Percentiles rank a stretch among this genome's conserved stretches.
Conservation (phyloP, 2,329 filamentous ascomycete species). For the Pochonia chlamydosporia region DNA sequence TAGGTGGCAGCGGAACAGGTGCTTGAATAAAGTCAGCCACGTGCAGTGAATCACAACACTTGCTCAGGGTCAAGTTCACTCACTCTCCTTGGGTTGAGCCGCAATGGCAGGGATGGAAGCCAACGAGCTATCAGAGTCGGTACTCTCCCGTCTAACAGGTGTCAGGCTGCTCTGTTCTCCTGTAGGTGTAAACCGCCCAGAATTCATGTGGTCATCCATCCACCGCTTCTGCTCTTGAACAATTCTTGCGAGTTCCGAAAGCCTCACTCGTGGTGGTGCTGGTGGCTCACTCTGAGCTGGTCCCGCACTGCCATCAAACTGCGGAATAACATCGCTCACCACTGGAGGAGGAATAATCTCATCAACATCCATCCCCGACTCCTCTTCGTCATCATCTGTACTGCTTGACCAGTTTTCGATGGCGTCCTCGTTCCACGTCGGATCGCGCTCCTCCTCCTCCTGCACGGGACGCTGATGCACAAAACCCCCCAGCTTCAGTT, state of each 20-base stretch:
- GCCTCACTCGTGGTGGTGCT: neutral
- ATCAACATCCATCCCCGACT: neutral
- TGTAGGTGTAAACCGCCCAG: too few species aligned
- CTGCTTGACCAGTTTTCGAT: neutral
- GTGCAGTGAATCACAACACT: neutral
- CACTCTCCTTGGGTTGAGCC: neutral
- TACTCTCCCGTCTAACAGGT: neutral
- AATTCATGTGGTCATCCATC: neutral
- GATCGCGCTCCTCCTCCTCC: neutral
- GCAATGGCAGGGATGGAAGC: neutral
- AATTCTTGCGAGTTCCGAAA: neutral
- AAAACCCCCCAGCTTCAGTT: too few species aligned
- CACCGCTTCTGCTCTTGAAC: neutral
- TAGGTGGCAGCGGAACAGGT: conserved; percentile 2
- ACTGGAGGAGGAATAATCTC: neutral
- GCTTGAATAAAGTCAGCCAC: neutral
- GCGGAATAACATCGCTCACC: neutral
- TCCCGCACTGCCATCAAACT: neutral
- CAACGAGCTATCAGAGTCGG: neutral
- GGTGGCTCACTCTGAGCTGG: neutral
- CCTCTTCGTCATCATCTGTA: neutral
- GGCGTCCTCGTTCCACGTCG: neutral
- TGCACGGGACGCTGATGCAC: neutral
- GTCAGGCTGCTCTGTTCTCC: neutral
- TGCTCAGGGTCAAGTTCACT: neutral